phyloP scores from a whole-genome alignment of 257 asterid genomes.

The Solanum phureja region DNA sequence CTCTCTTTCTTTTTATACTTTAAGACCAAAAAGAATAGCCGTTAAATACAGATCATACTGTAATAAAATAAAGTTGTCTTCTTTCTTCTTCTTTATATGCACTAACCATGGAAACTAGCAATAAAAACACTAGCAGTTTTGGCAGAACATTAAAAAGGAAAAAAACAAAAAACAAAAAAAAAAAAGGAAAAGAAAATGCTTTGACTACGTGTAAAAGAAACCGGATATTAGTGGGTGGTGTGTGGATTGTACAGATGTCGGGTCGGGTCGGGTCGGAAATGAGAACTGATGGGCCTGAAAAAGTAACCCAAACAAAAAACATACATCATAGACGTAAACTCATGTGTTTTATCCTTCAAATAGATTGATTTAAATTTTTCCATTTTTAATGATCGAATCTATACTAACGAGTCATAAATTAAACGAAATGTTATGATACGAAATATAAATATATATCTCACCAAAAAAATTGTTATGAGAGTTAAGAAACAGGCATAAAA shows the following conservation, averaged over 20 bases:
- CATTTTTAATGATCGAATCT: too few species aligned
- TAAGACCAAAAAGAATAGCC: constrained; percentile 15
- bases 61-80: neutral
- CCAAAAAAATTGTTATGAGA: neutral
- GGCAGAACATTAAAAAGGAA: neutral
- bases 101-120: neutral
- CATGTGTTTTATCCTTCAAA: neutral
- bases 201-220: neutral
- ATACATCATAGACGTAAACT: neutral
- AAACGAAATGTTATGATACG: neutral
- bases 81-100: neutral
- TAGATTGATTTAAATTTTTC: too few species aligned
- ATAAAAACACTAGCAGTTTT: neutral
- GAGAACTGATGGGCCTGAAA: neutral
- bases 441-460: neutral
- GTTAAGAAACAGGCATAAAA: too few species aligned
- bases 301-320: neutral
- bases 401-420: neutral
- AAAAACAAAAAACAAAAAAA: neutral
- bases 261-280: neutral
- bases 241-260: neutral
- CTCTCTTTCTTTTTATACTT: neutral
- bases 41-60: constrained; percentile 7
- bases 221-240: neutral
- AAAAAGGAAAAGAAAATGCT: neutral